Evolutionary conservation across 75 land plant genomes (phyloP), one percentile per base, ranked within the genome.

Genomic region (Isoetes taiwanensis): DNA sequence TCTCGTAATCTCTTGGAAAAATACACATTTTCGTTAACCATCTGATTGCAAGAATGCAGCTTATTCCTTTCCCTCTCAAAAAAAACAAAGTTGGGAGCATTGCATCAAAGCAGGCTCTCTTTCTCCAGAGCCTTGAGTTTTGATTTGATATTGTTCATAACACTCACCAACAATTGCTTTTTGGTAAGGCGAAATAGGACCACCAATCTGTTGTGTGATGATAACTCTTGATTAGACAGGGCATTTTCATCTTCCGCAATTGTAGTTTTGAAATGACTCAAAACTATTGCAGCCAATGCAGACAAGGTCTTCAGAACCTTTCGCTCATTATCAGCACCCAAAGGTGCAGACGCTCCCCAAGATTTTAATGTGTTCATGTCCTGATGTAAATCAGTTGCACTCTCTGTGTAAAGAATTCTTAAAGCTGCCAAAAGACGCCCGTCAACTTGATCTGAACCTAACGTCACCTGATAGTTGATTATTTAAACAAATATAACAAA

Each of bases 391-490:
- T 67, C 43, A 56, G 66, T 63, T 12, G 20, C 20, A 38, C 75
- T 77, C 38, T 35, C 54, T 2, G 83, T 66, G 31, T 80, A 73
- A 32, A 91, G 68, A 17, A 91, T 66, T 66, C 97, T 70, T 32
- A 91, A 53, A 2, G 89, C 89, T 17, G 89, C 97, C 39, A 91
- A 67, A 28, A 91, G 57, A 1, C 95, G 85, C 21, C 94, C 88
- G 34, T 91, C 97, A 2, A 91, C 75, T 37, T 80, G 26, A n/a
- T 81, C 79, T 2, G 76, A 50, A 50, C 89, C 97, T 41, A 91
- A 43, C 19, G 43, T 72, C 14, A 91, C 82, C 97, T 91, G 74
- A 39, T 53, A 32, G 12, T 37, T 37, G 14, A 14, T 10, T 10
- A 14, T 37, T 10, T 10, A 37, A 37, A 37, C 39, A 9, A 37